Evolutionary conservation across 768 basidiomycete species (phyloP).

Genomic region (Boletus subparvulus): DNA sequence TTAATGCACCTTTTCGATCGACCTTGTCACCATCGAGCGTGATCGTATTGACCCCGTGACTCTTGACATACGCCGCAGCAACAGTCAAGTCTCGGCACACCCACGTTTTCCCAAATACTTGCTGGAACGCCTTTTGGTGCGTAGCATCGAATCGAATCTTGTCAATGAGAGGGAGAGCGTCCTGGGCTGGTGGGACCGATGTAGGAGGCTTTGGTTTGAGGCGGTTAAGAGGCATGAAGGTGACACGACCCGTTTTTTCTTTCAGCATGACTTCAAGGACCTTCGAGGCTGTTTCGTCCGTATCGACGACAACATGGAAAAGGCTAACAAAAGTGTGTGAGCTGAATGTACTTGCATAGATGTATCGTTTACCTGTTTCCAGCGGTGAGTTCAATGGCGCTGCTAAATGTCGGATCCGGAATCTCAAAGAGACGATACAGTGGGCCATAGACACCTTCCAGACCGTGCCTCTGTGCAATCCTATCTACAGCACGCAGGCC

Average conservation of each 20-base stretch:
- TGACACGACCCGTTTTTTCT: slow-evolving; percentile 92
- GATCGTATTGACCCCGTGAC: slow-evolving; percentile 93
- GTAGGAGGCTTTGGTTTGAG: slow-evolving; percentile 73
- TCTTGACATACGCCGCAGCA: slow-evolving; percentile 92
- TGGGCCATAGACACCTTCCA: slow-evolving; percentile 90
- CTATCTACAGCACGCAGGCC: slow-evolving; percentile 85
- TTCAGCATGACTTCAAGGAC: slow-evolving; percentile 93
- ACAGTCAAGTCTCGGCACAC: slow-evolving; percentile 91
- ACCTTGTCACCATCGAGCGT: slow-evolving; percentile 98
- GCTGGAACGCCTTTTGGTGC: slow-evolving; percentile 85
- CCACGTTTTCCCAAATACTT: slow-evolving; percentile 97
- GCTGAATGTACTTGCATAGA: not conserved
- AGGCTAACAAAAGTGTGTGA: slow-evolving; percentile 43
- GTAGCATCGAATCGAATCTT: slow-evolving; percentile 74
- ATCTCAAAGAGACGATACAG: slow-evolving; percentile 93
- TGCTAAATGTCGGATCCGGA: slow-evolving; percentile 84
- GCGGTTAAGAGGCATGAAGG: slow-evolving; percentile 97
- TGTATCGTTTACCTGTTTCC: slow-evolving; percentile 74
- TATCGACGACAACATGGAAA: slow-evolving; percentile 97
- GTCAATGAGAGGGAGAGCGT: slow-evolving; percentile 77
- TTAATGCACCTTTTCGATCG: slow-evolving; percentile 92
- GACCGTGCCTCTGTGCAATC: slow-evolving; percentile 71
- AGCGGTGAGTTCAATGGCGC: slow-evolving; percentile 90
- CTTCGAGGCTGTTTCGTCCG: slow-evolving; percentile 87
- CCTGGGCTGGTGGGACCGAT: slow-evolving; percentile 60